These are phyloP conservation scores for Phyllostachys edulis DNA, from an alignment of 176 grass and related monocot species.

Conservation along the genomic window DNA sequence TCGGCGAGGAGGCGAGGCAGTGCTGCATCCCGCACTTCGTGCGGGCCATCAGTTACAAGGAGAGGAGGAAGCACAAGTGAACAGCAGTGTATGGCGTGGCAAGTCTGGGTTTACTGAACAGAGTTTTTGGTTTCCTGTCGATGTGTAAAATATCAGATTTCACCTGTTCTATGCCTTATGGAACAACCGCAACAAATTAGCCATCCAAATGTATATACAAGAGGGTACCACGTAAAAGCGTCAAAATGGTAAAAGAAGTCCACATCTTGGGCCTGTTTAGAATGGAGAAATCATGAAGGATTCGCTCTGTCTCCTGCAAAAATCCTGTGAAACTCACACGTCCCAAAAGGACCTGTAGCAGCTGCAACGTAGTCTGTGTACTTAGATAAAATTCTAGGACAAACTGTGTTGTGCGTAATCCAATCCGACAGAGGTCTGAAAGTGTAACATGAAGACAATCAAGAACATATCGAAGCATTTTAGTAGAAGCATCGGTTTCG, in stretches of 20 bases:
- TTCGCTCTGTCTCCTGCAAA: not conserved
- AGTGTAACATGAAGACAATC: too few relatives aligned
- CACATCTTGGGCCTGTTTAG: not conserved
- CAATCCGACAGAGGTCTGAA: too few relatives aligned
- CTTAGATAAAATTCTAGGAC: not conserved
- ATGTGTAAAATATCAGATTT: not conserved
- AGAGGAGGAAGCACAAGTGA: conserved; percentile 26
- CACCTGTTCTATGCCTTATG: not conserved
- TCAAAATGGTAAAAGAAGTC: not conserved
- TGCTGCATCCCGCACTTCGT: conserved; percentile 37
- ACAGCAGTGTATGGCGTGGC: not conserved
- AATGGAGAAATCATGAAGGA: not conserved
- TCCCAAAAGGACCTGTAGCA: too few relatives aligned
- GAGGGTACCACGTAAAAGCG: not conserved
- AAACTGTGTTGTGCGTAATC: not conserved
- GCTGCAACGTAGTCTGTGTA: too few relatives aligned
- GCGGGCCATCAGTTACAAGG: conserved; percentile 17
- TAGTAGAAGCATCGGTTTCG: too few relatives aligned
- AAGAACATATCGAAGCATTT: too few relatives aligned
- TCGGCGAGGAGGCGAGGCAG: not conserved
- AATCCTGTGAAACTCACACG: too few relatives aligned
- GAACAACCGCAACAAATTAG: not conserved
- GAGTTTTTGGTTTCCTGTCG: not conserved
- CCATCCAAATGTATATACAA: conserved; percentile 11
- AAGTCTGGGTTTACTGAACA: not conserved